phyloP scores from a whole-genome alignment of 805 yeast genomes.

The Saccharomycopsis oosterbeekiorum region DNA sequence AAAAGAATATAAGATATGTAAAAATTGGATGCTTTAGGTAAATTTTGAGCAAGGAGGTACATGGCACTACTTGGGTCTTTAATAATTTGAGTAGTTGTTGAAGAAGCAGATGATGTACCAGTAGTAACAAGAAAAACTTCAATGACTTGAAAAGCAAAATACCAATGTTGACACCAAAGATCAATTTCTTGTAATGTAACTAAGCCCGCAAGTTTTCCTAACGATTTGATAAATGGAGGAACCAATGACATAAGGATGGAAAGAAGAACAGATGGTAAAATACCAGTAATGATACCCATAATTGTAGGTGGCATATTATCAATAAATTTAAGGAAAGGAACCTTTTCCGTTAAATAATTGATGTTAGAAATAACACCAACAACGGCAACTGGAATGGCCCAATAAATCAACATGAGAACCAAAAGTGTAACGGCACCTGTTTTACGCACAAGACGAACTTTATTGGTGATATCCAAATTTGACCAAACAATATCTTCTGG shows the following conservation, averaged over 20 bases:
- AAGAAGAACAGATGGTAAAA: conserved; percentile 75
- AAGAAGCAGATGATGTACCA: conserved; percentile 68
- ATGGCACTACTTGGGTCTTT: conserved; percentile 61
- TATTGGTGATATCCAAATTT: conserved; percentile 51
- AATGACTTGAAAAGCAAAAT: conserved; percentile 80
- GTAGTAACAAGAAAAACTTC: conserved; percentile 84
- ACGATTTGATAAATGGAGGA: conserved; percentile 70
- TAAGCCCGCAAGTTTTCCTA: conserved; percentile 68
- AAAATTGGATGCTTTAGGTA: conserved; percentile 88
- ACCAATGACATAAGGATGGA: conserved; percentile 77
- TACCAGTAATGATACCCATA: conserved; percentile 78
- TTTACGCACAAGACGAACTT: conserved; percentile 47
- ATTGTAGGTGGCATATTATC: conserved; percentile 59
- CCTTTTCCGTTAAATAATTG: conserved; percentile 55
- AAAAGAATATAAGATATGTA: conserved; percentile 75
- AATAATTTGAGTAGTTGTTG: conserved; percentile 63
- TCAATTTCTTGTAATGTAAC: conserved; percentile 67
- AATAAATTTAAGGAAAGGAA: conserved; percentile 69
- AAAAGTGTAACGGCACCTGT: conserved; percentile 53
- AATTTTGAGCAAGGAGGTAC: conserved; percentile 58
- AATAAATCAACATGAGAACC: conserved; percentile 65
- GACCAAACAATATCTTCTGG: conserved; percentile 86
- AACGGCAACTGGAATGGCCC: conserved; percentile 97
- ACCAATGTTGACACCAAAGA: conserved; percentile 78
- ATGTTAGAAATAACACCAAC: conserved; percentile 91